phyloP scores from a whole-genome alignment of 1,284 basidiomycete species.

The Cryptococcus sp. region DNA sequence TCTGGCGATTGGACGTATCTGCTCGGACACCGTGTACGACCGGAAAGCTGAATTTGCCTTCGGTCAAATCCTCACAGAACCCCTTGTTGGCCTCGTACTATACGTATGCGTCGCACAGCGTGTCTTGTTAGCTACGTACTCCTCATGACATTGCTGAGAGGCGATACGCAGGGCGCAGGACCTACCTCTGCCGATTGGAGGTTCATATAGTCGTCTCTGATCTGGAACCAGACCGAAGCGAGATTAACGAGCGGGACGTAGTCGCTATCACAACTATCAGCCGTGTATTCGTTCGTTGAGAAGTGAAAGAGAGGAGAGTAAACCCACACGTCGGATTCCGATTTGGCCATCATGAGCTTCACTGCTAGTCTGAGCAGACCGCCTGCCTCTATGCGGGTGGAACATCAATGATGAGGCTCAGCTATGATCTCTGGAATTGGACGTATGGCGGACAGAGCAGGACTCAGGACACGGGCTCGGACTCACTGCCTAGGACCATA shows the following conservation, averaged over 20 bases:
- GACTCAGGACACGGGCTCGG: background rate
- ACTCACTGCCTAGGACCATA: conserved; percentile 95
- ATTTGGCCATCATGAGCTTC: conserved; percentile 89
- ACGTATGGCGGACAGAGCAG: background rate
- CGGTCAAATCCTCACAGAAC: conserved; percentile 90
- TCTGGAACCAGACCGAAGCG: conserved; percentile 93
- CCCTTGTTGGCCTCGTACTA: conserved; percentile 91
- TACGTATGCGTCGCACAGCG: background rate
- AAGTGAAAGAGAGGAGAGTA: background rate
- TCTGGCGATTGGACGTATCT: conserved; percentile 69
- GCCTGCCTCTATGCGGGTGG: conserved; percentile 75
- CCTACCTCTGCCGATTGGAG: conserved; percentile 77
- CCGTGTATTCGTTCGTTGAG: background rate
- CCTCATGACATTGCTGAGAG: background rate
- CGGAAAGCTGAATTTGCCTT: conserved; percentile 96
- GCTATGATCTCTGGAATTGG: background rate
- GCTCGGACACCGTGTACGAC: conserved; percentile 84
- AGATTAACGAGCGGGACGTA: conserved; percentile 91
- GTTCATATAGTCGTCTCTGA: conserved; percentile 97
- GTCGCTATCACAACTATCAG: conserved; percentile 60
- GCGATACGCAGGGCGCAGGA: background rate
- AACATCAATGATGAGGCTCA: background rate
- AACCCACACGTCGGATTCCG: conserved; percentile 63
- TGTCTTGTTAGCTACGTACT: background rate
- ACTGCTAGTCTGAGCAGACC: conserved; percentile 89